A percentile compares a stretch with the other conserved stretches of the same genome.
Evolutionary conservation across 176 grass and related monocot genomes (phyloP).

Genomic region (Coix lacrymajobi): DNA sequence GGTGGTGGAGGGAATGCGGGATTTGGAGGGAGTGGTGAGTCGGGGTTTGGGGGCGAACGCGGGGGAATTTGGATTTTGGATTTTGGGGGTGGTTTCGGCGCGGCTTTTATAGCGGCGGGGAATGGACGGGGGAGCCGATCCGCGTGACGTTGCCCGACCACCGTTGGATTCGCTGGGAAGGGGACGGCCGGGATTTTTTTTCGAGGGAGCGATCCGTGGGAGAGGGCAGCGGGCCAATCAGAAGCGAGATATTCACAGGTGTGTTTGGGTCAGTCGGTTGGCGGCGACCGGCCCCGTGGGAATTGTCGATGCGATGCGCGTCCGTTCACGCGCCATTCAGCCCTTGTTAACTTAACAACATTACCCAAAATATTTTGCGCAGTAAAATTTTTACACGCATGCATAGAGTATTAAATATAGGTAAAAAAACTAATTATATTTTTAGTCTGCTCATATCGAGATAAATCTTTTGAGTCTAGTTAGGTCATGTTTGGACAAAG

Average conservation of each 20-base stretch:
- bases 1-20: too few species aligned
- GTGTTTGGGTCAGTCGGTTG: background rate
- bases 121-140: background rate
- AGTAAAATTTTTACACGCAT: too few species aligned
- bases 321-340: too few species aligned
- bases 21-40: background rate
- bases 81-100: background rate
- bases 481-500: too few species aligned
- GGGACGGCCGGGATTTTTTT: background rate
- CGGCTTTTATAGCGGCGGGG: background rate
- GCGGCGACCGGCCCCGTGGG: too few species aligned
- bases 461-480: too few species aligned
- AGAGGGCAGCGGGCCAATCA: slow-evolving; percentile 10
- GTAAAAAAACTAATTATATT: too few species aligned
- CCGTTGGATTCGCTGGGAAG: slow-evolving; percentile 17
- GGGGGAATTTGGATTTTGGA: background rate
- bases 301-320: too few species aligned
- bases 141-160: background rate
- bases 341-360: too few species aligned
- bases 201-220: slow-evolving; percentile 10
- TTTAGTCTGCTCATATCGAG: too few species aligned
- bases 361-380: too few species aligned
- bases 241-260: background rate
- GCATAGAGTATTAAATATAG: too few species aligned
- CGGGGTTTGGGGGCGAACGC: background rate